These are phyloP conservation scores for Psilocybe cyanescens DNA, from an alignment of 768 basidiomycete genomes.

Conservation along the genomic window DNA sequence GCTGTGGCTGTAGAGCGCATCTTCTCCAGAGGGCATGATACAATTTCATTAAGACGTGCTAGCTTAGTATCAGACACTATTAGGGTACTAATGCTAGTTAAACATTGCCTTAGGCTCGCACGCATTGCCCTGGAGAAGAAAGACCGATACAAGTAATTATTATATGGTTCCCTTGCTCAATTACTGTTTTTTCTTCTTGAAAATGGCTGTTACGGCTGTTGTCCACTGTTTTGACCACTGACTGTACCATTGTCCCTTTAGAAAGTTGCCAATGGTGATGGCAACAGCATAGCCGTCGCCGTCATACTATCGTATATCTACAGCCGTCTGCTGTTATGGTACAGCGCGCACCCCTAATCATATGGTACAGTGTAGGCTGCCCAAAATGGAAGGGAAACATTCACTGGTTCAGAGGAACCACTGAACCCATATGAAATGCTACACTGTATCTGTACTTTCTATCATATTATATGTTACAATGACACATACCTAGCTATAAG, in stretches of 20 bases:
- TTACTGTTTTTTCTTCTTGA: neutral
- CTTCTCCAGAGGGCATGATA: slow-evolving; percentile 35
- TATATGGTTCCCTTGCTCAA: neutral
- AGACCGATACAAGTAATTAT: neutral
- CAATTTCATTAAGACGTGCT: slow-evolving; percentile 33
- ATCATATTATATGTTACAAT: no score
- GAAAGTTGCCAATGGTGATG: no score
- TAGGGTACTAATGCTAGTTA: slow-evolving; percentile 31
- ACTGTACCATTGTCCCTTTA: no score
- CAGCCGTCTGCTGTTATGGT: neutral
- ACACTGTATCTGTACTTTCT: no score
- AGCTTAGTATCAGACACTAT: slow-evolving; percentile 33
- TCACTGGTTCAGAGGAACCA: no score
- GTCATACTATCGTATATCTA: neutral
- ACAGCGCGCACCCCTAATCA: neutral
- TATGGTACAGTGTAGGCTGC: neutral
- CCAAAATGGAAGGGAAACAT: no score
- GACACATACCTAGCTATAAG: no score
- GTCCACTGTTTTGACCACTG: neutral
- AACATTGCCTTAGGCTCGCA: slow-evolving; percentile 19
- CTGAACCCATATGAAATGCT: no score
- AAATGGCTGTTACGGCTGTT: no score
- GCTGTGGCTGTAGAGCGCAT: slow-evolving; percentile 36
- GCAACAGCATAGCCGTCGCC: no score
- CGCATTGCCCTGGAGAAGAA: neutral